These are phyloP conservation scores for Aspergillus indologenus DNA, from an alignment of 495 filamentous ascomycete genomes.

Conservation along the genomic window DNA sequence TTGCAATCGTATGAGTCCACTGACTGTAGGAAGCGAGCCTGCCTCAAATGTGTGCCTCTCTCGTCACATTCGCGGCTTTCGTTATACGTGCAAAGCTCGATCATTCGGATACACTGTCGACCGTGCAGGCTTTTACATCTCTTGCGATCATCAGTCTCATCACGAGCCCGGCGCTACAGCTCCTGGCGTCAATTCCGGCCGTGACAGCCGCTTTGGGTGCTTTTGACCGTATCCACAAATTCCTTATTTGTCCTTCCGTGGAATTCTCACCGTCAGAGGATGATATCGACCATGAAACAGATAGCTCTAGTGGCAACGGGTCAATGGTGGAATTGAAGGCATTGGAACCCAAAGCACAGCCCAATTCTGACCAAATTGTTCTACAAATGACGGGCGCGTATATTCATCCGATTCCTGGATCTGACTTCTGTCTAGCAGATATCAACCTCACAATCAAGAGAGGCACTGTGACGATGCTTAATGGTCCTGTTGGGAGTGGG, in stretches of 20 bases:
- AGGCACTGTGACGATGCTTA: slow-evolving; percentile 45
- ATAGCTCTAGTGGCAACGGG: neutral
- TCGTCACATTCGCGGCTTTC: slow-evolving; percentile 38
- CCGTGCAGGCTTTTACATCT: slow-evolving; percentile 42
- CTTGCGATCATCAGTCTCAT: slow-evolving; percentile 49
- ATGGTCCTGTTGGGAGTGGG: slow-evolving; percentile 55
- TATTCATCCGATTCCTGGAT: neutral
- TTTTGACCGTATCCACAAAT: slow-evolving; percentile 48
- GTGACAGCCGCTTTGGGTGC: slow-evolving; percentile 43
- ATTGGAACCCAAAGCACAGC: neutral
- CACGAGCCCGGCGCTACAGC: slow-evolving; percentile 32
- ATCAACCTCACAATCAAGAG: slow-evolving; percentile 27
- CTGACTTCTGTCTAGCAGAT: neutral
- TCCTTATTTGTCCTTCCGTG: slow-evolving; percentile 25
- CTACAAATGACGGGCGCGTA: neutral
- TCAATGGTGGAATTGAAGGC: neutral
- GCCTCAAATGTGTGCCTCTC: slow-evolving; percentile 30
- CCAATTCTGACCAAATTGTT: neutral
- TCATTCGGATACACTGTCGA: slow-evolving; percentile 24
- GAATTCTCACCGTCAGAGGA: neutral
- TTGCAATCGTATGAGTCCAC: neutral
- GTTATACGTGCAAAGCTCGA: slow-evolving; percentile 15
- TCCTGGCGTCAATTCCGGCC: slow-evolving; percentile 41
- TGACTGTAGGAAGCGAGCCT: slow-evolving; percentile 25
- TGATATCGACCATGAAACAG: neutral